Percentiles rank a stretch among this genome's conserved stretches.
Conservation (phyloP, 108 stramenopile genomes). For the Skeletonema marinoi region DNA sequence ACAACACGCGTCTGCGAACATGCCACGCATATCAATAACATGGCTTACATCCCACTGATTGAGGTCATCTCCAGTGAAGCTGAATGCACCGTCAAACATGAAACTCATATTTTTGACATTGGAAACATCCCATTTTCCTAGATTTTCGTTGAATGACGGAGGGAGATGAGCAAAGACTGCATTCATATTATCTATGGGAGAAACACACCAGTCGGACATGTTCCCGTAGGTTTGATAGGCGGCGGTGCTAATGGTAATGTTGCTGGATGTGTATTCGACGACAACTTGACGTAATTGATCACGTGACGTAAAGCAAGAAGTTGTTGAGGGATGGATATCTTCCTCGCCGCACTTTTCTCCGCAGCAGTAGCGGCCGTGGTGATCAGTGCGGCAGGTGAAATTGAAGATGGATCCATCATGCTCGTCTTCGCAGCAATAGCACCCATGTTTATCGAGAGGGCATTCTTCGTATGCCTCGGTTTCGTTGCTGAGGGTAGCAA, state of each 20-base stretch:
- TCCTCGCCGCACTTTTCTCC: neutral
- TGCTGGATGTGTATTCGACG: neutral
- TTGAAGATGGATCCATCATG: no score
- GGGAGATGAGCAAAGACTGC: neutral
- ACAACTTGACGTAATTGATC: conserved; percentile 16
- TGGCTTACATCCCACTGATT: conserved; percentile 25
- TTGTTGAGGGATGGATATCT: no score
- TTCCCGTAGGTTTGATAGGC: neutral
- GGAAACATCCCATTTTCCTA: conserved; percentile 47
- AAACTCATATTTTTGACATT: conserved; percentile 27
- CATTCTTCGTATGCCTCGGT: no score
- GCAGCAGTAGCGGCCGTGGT: no score
- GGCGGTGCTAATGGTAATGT: neutral
- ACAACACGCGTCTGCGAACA: conserved; percentile 17
- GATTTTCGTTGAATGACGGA: conserved; percentile 31
- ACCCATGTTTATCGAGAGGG: no score
- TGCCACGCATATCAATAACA: conserved; percentile 19
- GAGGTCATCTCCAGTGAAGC: neutral
- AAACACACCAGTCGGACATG: neutral
- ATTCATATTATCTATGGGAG: neutral
- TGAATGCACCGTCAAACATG: conserved; percentile 24
- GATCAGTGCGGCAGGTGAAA: no score
- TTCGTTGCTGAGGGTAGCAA: no score
- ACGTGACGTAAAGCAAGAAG: conserved; percentile 12
- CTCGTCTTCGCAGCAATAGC: no score